Base-by-base conservation (phyloP, 208 protist genomes). In the Acanthamoeba quina region DNA sequence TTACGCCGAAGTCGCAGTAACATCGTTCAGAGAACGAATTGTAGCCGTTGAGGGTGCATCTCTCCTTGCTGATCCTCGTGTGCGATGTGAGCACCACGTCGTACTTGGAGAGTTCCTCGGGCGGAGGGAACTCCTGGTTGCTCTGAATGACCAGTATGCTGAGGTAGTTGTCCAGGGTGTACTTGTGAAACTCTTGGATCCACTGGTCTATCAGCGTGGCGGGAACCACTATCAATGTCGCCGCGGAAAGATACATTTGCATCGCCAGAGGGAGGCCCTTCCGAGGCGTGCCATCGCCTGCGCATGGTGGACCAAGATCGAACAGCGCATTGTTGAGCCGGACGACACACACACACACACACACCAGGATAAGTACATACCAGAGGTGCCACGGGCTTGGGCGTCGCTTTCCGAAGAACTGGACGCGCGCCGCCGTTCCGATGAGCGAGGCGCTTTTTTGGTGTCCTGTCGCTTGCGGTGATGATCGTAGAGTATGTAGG, bases 81-180 rank as follows among this genome's bases (percentile, higher is more conserved):
- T 94, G 93, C 24, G 95, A 74, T 2, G 94, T 62, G 24, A 96
- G 31, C 37, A 96, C 68, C 19, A 96, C 76, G 62, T 96, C 92
- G 78, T 95, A 74, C 85, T 58, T 62, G 37, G 90, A 93, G 26
- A 93, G 54, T 34, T 85, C 44, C 37, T 78, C 90, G 26, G 90
- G 90, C 29, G 90, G 52, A 52, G 90, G 90, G 19, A 93, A 68
- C 49, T 93, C 90, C 19, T 93, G 68, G 6, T 64, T 83, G 15
- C 62, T 74, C 49, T 93, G 44, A 10, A 78, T 62, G 31, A 93
- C 90, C 21, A 85, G 56, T 31, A 83, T 93, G 64, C 54, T 83
- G n/a, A 93, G 44, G 68, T 83, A 62, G 49, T 52, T 64, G 41
- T 93, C 90, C 11, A 83, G 19, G 5, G 56, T 68, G 90, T 54